Evolutionary conservation across 371 early-diverging fungal genomes (phyloP), one percentile per base, ranked within the genome.

Genomic region (Syncephalastrum monosporum): DNA sequence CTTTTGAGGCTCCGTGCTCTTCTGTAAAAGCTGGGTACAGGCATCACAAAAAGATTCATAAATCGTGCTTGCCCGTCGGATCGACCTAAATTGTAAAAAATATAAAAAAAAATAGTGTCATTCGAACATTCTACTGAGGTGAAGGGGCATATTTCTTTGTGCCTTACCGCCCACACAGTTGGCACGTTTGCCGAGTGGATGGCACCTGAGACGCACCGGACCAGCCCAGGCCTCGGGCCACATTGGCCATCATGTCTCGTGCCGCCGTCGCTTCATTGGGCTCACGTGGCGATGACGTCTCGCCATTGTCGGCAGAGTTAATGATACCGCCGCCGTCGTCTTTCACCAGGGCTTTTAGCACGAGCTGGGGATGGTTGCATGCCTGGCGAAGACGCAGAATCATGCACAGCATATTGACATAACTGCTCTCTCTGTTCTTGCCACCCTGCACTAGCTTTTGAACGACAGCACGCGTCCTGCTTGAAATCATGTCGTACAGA

Each of bases 351-450:
- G 85, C 79, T 62, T 87, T 87, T 6, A 90, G 63, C 13, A 91
- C 85, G 10, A 91, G 72, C 56, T 84, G 85, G 5, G 92, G 93
- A 63, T 92, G 91, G 57, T 86, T 78, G 61, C 86, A 81, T n/a
- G 83, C 86, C 74, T 78, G 88, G 29, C 81, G 77, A 25, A 89
- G 55, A 27, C 84, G 67, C 17, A 87, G 57, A 13, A 87, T 55
- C 45, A 83, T 59, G 33, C 77, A 74, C 47, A 87, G 53, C 64
- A 87, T 79, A 38, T 81, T 84, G 42, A 83, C 64, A 55, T 86
- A 88, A 49, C 75, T 77, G 53, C 71, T 68, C 57, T 76, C 69
- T 2, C 12, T 10, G 4, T 71, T 72, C 17, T 78, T 77, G 16
- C 72, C 76, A 6, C 72, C 64, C 33, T 61, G 71, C 12, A 79